Evolutionary conservation across 805 yeast genomes (phyloP).

Genomic region (Myxozyma neotropica): DNA sequence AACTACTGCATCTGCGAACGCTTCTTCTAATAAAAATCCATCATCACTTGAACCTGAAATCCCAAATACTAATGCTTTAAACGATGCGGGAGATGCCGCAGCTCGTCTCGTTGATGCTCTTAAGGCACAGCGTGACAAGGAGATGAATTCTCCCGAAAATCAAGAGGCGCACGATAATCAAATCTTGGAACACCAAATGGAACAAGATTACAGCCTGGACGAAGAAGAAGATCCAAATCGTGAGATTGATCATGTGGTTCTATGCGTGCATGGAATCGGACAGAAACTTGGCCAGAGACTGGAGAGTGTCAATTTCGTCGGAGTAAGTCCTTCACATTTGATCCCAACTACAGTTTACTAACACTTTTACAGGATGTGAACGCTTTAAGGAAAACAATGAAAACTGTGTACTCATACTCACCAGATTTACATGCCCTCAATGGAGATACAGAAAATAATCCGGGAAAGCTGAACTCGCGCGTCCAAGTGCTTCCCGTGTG

Average conservation of each 20-base stretch:
- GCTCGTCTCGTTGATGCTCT: slow-evolving; percentile 3
- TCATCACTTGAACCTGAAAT: background rate
- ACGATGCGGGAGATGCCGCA: slow-evolving; percentile 1
- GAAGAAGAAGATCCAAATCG: slow-evolving; percentile 36
- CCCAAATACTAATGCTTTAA: background rate
- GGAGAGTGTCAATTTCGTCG: slow-evolving; percentile 83
- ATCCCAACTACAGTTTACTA: too few relatives aligned
- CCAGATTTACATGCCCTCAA: slow-evolving; percentile 33
- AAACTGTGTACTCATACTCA: slow-evolving; percentile 30
- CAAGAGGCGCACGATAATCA: slow-evolving; percentile 20
- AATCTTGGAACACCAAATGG: slow-evolving; percentile 37
- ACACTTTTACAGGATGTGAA: slow-evolving; percentile 24
- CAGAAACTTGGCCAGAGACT: slow-evolving; percentile 78
- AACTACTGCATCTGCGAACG: background rate
- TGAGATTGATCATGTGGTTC: slow-evolving; percentile 62
- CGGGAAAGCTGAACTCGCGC: slow-evolving; percentile 43
- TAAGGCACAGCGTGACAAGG: background rate
- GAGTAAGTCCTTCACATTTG: slow-evolving; percentile 50
- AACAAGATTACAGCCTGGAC: slow-evolving; percentile 35
- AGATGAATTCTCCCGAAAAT: slow-evolving; percentile 8
- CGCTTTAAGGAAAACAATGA: slow-evolving; percentile 35
- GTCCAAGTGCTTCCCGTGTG: slow-evolving; percentile 87
- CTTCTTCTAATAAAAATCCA: background rate
- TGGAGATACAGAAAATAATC: slow-evolving; percentile 17
- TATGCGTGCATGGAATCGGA: slow-evolving; percentile 96